Evolutionary conservation across 2,329 filamentous ascomycete species (phyloP), one percentile per base, ranked within the genome.

Genomic region (Paecilomyces sp.): DNA sequence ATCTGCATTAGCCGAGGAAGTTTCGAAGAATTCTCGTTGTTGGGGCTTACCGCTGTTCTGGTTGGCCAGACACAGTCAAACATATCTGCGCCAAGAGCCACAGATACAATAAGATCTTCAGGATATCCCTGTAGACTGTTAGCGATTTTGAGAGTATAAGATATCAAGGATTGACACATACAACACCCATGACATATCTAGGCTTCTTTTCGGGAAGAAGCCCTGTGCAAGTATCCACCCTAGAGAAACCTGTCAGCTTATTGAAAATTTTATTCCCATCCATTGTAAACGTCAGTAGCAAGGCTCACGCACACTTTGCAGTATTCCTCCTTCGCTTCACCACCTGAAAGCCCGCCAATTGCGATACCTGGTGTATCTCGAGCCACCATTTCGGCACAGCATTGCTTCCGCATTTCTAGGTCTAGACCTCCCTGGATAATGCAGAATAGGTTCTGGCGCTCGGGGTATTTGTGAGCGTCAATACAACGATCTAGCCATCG

Each of bases 21-120:
- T 9, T 33, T 11, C 36, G 2, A 15, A 4, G 34, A 24, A 22
- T 33, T 41, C 6, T 33, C n/a, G 51, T 12, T 30, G n/a, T 11
- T 50, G 36, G 34, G 36, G 33, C 81, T 71, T 76, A 85, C 83
- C 7, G 94, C 94, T 36, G 94, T 99, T 58, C 94, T 83, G 3
- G 94, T 97, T 1, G 94, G 95, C 94, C 94, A 99, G 6, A 99
- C 94, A 71, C 95, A 99, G 77, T 99, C 94, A 72, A 99, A 99
- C 94, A 99, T 99, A 76, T 99, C 94, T 55, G 94, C 94, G 3
- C 94, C 94, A 0, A 99, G 82, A 1, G 94, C 94, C 3, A 97
- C 88, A 57, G 91, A 95, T 47, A 99, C 92, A 1, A 99, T 85
- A 59, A 99, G 81, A 70, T 99, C 94, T 77, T 97, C 94, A 1